phyloP scores from a whole-genome alignment of 257 asterid genomes.

The Solanum pimpinellifolium region DNA sequence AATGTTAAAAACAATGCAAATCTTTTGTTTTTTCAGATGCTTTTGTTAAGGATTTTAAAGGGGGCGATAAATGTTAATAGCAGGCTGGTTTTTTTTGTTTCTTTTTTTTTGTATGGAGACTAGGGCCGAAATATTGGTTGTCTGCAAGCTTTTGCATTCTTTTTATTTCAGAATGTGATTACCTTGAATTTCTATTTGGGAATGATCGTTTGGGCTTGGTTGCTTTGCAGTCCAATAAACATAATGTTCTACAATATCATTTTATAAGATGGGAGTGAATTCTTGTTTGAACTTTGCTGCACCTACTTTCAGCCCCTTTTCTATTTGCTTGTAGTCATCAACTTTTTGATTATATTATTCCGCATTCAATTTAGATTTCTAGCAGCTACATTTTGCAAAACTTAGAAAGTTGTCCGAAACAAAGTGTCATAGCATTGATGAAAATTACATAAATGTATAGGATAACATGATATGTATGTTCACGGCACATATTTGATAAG shows the following conservation, averaged over 20 bases:
- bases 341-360: not conserved
- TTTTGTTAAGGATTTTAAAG: not conserved
- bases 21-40: not conserved
- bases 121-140: not conserved
- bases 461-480: not conserved
- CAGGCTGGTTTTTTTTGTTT: not conserved
- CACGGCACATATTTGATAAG: not conserved
- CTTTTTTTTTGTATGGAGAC: not conserved
- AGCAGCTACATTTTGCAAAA: not conserved
- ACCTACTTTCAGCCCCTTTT: not conserved
- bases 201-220: not conserved
- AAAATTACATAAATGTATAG: not conserved
- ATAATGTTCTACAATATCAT: not conserved
- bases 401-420: not conserved
- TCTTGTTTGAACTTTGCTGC: not conserved
- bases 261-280: not conserved
- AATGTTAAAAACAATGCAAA: not conserved
- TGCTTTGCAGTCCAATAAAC: not conserved
- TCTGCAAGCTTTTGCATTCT: not conserved
- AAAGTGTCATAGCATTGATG: not conserved
- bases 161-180: not conserved
- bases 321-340: not conserved
- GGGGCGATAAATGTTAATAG: not conserved
- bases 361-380: not conserved
- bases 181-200: not conserved